Evolutionary conservation across 2,329 filamentous ascomycete species (phyloP).

Genomic region (Leptographium procerum): DNA sequence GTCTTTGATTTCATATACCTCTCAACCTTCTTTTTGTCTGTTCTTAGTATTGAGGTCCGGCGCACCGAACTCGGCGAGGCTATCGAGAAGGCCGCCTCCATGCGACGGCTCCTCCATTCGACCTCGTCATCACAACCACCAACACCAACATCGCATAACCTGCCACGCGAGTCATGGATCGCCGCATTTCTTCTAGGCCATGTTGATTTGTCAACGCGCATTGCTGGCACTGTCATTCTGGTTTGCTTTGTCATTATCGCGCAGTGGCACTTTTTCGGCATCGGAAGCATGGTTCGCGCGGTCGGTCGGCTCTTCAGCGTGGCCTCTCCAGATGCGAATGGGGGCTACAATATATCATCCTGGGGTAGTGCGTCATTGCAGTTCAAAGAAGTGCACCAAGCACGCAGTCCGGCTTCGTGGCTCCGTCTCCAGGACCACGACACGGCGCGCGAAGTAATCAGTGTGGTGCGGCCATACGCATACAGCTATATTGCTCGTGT

Average conservation of each 20-base stretch:
- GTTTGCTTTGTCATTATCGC: conserved; percentile 60
- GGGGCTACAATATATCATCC: conserved; percentile 14
- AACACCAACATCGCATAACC: background rate
- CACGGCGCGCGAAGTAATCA: conserved; percentile 64
- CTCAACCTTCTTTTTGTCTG: conserved; percentile 68
- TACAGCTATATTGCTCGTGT: conserved; percentile 64
- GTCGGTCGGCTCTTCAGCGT: conserved; percentile 21
- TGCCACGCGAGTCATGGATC: conserved; percentile 40
- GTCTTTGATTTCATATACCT: conserved; percentile 69
- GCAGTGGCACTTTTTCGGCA: conserved; percentile 68
- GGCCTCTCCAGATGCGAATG: background rate
- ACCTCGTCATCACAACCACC: background rate
- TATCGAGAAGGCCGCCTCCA: conserved; percentile 43
- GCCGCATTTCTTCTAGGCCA: conserved; percentile 53
- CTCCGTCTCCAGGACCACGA: conserved; percentile 67
- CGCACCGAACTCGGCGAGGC: conserved; percentile 66
- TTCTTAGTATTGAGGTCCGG: conserved; percentile 68
- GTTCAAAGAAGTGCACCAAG: conserved; percentile 57
- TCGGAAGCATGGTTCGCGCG: conserved; percentile 31
- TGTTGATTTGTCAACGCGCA: conserved; percentile 56
- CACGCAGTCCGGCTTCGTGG: conserved; percentile 66
- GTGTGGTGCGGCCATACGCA: conserved; percentile 59
- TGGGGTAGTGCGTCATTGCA: conserved; percentile 24
- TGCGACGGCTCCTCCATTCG: conserved; percentile 18
- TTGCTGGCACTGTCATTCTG: conserved; percentile 64